phyloP scores from a whole-genome alignment of 106 monocot species.

The Phalaenopsis equestris region DNA sequence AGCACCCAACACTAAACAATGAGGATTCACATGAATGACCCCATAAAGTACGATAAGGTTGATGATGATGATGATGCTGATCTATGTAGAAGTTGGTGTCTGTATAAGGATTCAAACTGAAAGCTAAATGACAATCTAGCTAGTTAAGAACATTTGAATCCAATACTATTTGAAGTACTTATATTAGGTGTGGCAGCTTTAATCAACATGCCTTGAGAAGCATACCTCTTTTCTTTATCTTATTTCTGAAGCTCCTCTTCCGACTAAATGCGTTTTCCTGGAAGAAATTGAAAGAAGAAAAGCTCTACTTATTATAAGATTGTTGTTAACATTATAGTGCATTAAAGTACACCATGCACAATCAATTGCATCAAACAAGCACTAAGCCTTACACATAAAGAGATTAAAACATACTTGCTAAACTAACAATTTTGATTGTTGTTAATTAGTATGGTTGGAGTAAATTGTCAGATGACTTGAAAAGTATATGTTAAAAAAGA shows the following conservation, averaged over 20 bases:
- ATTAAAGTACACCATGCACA: not conserved
- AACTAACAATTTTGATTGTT: not conserved
- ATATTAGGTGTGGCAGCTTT: not conserved
- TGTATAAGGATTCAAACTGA: not conserved
- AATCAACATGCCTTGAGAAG: constrained; percentile 1
- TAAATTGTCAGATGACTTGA: not conserved
- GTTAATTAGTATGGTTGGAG: not conserved
- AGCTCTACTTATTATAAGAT: not conserved
- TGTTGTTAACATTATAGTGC: not conserved
- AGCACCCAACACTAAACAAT: not conserved
- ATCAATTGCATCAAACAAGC: no score
- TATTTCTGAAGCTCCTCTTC: constrained; percentile 95
- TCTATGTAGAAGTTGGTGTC: not conserved
- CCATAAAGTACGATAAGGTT: not conserved
- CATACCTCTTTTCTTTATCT: constrained; percentile 78
- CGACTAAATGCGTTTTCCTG: constrained; percentile 97
- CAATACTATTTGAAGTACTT: not conserved
- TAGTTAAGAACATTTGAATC: not conserved
- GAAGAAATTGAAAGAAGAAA: constrained; percentile 7
- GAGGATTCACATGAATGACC: not conserved
- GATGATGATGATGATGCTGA: not conserved
- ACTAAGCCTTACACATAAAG: no score
- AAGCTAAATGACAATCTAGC: not conserved
- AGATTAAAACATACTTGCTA: not conserved
- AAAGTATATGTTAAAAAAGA: not conserved